These are phyloP conservation scores for Mycena olivaceomarginata DNA, from an alignment of 768 basidiomycete species.

Conservation along the genomic window DNA sequence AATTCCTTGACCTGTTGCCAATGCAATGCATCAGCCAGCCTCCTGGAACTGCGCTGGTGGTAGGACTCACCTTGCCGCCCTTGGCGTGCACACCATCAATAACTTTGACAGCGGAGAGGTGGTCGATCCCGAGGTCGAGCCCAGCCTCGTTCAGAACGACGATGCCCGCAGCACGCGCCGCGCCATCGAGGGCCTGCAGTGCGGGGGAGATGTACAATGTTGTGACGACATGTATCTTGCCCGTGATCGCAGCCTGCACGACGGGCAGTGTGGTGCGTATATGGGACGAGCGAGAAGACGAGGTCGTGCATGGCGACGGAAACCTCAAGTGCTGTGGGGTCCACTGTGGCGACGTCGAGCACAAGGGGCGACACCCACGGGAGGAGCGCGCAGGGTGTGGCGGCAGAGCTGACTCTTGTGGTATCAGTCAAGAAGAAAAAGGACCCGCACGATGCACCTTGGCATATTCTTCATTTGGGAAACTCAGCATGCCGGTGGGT, in stretches of 20 bases:
- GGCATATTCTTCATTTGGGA: no score
- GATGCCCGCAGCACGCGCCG: conserved; percentile 90
- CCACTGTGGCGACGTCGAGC: conserved; percentile 79
- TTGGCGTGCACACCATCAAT: conserved; percentile 95
- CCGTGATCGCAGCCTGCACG: conserved; percentile 92
- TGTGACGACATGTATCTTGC: conserved; percentile 95
- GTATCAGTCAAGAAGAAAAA: no score
- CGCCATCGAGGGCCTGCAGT: conserved; percentile 89
- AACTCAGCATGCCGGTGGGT: no score
- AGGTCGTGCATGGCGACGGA: conserved; percentile 92
- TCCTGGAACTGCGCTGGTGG: no score
- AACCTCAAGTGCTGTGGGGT: conserved; percentile 82
- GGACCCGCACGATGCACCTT: no score
- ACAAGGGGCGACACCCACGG: conserved; percentile 85
- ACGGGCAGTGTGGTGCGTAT: conserved; percentile 92
- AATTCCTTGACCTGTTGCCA: conserved; percentile 86
- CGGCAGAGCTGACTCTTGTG: conserved; percentile 83
- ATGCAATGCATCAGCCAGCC: background rate
- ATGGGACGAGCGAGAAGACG: conserved; percentile 97
- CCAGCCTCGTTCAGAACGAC: conserved; percentile 98
- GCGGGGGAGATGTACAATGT: conserved; percentile 95
- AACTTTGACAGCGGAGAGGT: conserved; percentile 94
- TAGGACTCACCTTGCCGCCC: conserved; percentile 76
- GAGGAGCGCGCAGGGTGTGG: conserved; percentile 80
- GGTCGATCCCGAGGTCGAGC: conserved; percentile 97